These are phyloP conservation scores for Ailanthus altissimus DNA, from an alignment of 345 rosid genomes.

Conservation along the genomic window DNA sequence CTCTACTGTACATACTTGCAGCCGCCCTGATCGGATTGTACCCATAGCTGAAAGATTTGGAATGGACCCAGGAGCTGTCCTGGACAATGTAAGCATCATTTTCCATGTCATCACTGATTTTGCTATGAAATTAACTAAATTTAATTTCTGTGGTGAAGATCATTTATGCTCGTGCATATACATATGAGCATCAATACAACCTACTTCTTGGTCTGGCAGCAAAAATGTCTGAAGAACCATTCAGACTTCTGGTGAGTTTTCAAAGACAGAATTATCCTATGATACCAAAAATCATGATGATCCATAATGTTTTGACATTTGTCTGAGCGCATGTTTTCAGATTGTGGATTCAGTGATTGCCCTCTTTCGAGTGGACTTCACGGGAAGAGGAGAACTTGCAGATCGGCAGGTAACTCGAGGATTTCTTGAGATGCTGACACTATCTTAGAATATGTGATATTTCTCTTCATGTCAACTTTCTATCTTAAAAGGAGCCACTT, in stretches of 20 bases:
- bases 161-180: slow-evolving; percentile 88
- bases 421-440: slow-evolving; percentile 8
- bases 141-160: slow-evolving; percentile 50
- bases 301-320: slow-evolving; percentile 16
- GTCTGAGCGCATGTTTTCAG: slow-evolving; percentile 36
- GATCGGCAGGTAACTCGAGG: slow-evolving; percentile 62
- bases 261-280: not conserved
- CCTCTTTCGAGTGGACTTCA: slow-evolving; percentile 81
- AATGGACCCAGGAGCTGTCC: slow-evolving; percentile 96
- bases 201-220: slow-evolving; percentile 93
- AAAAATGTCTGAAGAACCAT: slow-evolving; percentile 95
- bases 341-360: slow-evolving; percentile 86
- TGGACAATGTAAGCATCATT: slow-evolving; percentile 66
- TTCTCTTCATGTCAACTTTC: not conserved
- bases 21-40: slow-evolving; percentile 87
- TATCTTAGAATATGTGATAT: not conserved
- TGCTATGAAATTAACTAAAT: not conserved
- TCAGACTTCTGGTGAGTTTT: slow-evolving; percentile 65
- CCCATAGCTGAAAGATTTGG: slow-evolving; percentile 98
- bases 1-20: slow-evolving; percentile 40
- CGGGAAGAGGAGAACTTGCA: slow-evolving; percentile 94
- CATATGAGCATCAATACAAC: slow-evolving; percentile 84
- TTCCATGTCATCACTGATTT: not conserved
- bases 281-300: not conserved
- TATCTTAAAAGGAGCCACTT: slow-evolving; percentile 17